Percentiles rank a stretch among this genome's conserved stretches.
phyloP scores from a whole-genome alignment of 305 asterid species.

The Rubia occidens region DNA sequence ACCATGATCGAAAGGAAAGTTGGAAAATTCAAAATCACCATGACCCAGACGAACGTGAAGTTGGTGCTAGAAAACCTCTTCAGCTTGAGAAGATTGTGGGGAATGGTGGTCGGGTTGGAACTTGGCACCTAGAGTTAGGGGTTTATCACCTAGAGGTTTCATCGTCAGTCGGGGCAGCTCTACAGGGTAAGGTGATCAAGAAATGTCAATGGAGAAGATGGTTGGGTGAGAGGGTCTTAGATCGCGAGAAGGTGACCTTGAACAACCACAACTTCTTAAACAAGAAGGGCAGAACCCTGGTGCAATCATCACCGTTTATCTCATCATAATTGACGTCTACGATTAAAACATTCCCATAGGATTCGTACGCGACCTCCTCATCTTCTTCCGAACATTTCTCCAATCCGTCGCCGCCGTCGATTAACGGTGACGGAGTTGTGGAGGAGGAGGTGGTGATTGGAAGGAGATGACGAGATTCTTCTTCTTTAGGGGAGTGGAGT shows the following conservation, averaged over 20 bases:
- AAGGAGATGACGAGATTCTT: constrained; percentile 43
- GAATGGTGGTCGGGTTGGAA: too few species aligned
- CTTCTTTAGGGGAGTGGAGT: constrained; percentile 32
- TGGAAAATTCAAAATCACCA: too few species aligned
- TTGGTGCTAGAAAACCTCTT: too few species aligned
- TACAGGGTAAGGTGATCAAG: too few species aligned
- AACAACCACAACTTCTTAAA: constrained; percentile 65
- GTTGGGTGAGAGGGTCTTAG: too few species aligned
- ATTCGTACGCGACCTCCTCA: constrained; percentile 52
- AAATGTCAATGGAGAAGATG: too few species aligned
- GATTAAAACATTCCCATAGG: constrained; percentile 45
- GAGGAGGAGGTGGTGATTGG: constrained; percentile 25
- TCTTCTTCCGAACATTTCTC: constrained; percentile 20
- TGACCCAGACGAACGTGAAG: too few species aligned
- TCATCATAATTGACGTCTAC: constrained; percentile 43
- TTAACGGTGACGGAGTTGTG: constrained; percentile 19
- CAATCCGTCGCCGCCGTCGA: constrained; percentile 10
- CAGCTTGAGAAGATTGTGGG: too few species aligned
- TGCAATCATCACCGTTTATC: constrained; percentile 27
- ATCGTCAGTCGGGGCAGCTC: too few species aligned
- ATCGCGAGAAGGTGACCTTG: constrained; percentile 17
- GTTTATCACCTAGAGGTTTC: too few species aligned
- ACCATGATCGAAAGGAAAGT: too few species aligned
- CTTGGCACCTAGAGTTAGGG: too few species aligned
- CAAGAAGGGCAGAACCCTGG: constrained; percentile 61